Evolutionary conservation across 1,284 basidiomycete genomes (phyloP).

Genomic region (Rugiboletus extremiorientalis): DNA sequence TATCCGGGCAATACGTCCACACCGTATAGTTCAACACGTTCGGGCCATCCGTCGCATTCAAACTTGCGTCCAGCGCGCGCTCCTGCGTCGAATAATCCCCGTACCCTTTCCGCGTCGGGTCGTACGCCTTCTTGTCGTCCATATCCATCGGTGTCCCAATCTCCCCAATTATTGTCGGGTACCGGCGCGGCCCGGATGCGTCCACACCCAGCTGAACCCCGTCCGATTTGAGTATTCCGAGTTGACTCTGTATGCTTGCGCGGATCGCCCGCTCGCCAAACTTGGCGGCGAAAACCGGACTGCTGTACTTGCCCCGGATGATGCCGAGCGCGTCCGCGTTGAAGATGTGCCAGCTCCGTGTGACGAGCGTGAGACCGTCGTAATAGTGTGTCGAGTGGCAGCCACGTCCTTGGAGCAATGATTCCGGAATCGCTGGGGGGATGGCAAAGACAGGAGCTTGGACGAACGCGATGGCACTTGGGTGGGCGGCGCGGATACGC

Average conservation of each 20-base stretch:
- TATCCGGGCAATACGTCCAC: conserved; percentile 89
- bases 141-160: conserved; percentile 95
- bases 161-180: conserved; percentile 93
- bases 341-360: conserved; percentile 94
- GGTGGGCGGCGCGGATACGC: conserved; percentile 73
- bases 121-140: conserved; percentile 82
- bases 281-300: conserved; percentile 63
- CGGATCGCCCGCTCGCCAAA: conserved; percentile 86
- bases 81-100: conserved; percentile 84
- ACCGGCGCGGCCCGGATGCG: conserved; percentile 37
- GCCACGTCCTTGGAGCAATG: conserved; percentile 66
- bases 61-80: conserved; percentile 87
- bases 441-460: conserved; percentile 91
- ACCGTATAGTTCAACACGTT: conserved; percentile 85
- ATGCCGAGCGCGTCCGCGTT: conserved; percentile 95
- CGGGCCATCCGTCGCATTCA: conserved; percentile 86
- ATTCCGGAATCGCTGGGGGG: conserved; percentile 64
- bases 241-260: conserved; percentile 80
- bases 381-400: conserved; percentile 92
- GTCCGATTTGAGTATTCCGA: conserved; percentile 79
- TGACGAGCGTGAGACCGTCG: conserved; percentile 86
- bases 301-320: conserved; percentile 84
- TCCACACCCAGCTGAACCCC: conserved; percentile 50
- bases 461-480: conserved; percentile 87
- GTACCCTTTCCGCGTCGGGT: conserved; percentile 42